Base-by-base conservation (phyloP, 164 flowering plant species). In the Aristolochia fimbriata region DNA sequence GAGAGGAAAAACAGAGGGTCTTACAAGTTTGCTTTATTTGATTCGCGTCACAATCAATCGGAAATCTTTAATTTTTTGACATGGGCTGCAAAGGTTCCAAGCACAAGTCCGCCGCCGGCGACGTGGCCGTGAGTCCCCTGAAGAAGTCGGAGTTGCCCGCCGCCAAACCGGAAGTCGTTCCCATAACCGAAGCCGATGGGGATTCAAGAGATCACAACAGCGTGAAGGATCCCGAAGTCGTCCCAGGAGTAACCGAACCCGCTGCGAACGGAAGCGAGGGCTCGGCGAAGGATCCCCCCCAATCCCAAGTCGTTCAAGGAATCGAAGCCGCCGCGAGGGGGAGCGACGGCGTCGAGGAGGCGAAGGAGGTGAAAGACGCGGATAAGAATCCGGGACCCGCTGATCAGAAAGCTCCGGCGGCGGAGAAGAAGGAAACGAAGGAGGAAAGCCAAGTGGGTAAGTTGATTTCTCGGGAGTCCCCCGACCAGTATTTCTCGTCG, bases 341-440 rank as follows among this genome's bases (percentile, higher is more conserved):
- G 23, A 17, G 52, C 17, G 56, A 52, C 12, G 12, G 56, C 17
- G 56, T 52, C 30, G 15, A 23, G 31, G 65, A 62, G 15, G 62
- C 43, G 59, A 58, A 68, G 66, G 66, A 62, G 15, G 62, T 50
- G 54, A 58, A 68, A 62, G 66, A 62, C 16, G 43, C 51, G 37
- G 46, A 27, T 4, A 65, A 23, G 19, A 67, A 51, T 23, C 15
- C 21, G 15, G 62, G 49, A 11, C 9, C 7, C 12, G 47, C 51
- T 8, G 60, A n/a, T n/a, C n/a, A 57, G 30, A n/a, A 31, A 31
- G 19, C 17, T 53, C 17, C 2, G 27, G 30, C 16, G 43, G 41
- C 24, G 33, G 60, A 59, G n/a, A 52, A 23, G 30, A 41, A 47
- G 8, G 22, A 15, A n/a, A n/a, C n/a, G 50, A 53, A 0, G 53